Evolutionary conservation across 371 early-diverging fungal genomes (phyloP).

Genomic region (Phascolomyces articulosus): DNA sequence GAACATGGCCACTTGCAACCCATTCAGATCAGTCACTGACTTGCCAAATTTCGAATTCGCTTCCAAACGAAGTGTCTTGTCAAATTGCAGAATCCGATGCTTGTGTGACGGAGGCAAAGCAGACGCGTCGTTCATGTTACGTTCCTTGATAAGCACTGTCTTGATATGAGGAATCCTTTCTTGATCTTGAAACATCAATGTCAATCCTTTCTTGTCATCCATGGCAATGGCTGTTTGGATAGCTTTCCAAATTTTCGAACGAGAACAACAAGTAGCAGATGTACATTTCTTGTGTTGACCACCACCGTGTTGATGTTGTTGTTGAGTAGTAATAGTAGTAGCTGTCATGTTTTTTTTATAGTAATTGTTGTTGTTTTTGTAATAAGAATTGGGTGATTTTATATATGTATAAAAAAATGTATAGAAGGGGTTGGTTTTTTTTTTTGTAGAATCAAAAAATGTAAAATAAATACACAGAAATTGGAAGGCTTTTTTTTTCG

Average conservation of each 20-base stretch:
- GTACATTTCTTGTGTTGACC: conserved; percentile 17
- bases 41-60: conserved; percentile 17
- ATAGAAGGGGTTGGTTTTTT: background rate
- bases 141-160: conserved; percentile 13
- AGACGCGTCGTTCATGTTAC: conserved; percentile 21
- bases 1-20: conserved; percentile 24
- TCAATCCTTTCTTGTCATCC: conserved; percentile 16
- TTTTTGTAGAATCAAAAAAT: too few species aligned
- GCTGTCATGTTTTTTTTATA: background rate
- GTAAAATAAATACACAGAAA: background rate
- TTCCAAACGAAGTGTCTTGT: conserved; percentile 8
- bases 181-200: conserved; percentile 8
- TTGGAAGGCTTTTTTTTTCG: background rate
- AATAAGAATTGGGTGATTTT: too few species aligned
- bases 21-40: conserved; percentile 22
- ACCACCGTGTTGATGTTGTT: background rate
- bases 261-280: conserved; percentile 20
- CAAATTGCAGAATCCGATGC: conserved; percentile 23
- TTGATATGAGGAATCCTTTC: conserved; percentile 15
- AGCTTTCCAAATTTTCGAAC: conserved; percentile 22
- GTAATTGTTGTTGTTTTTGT: background rate
- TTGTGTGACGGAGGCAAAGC: conserved; percentile 22
- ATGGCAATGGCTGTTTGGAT: conserved; percentile 18
- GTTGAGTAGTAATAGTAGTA: background rate
- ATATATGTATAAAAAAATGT: too few species aligned